Evolutionary conservation across 202 grass and related monocot species (phyloP), one percentile per base, ranked within the genome.

Genomic region (Zizania palustris): DNA sequence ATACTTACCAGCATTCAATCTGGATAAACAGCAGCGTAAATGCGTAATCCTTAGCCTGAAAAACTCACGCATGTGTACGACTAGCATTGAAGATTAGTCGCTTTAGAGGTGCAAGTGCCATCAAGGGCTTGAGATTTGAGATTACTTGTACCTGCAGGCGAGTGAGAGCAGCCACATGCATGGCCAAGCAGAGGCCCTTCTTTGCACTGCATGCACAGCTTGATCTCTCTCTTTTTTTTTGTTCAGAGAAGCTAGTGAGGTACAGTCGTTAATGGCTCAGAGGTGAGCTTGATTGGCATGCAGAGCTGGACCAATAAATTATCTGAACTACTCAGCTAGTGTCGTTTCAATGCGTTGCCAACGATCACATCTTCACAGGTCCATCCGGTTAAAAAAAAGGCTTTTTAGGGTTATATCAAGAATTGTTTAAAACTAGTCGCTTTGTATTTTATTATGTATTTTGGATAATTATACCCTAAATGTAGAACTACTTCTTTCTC

Each of bases 251-350:
- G n/a, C 51, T 55, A n/a, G 7, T 7, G 6, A 7, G 9, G n/a
- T 55, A 55, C n/a, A 19, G 51, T 19, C n/a, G 3, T 55, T 20
- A 20, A 55, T 55, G 51, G 3, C 51, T 55, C 28, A 55, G 51
- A 55, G 51, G 7, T 55, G 51, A 55, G 51, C 51, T 20, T 20
- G 19, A 55, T 55, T 20, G 51, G 51, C 51, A 55, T 37, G 22
- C 4, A 51, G 21, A 70, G 67, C 45, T 11, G 22, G 67, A 51
- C 45, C 43, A 8, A 70, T 51, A 70, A 70, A 70, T 51, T 36
- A 9, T 12, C 44, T 49, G 13, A 69, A 50, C 66, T 49, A 22
- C 66, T 49, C 20, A 13, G 40, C 0, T n/a, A 55, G 42, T 33
- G 33, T 46, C 40, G 12, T 13, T 16, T 45, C 51, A 55, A 55